These are phyloP conservation scores for Globisporangium uncinulatum DNA, from an alignment of 352 stramenopile genomes.

Conservation along the genomic window DNA sequence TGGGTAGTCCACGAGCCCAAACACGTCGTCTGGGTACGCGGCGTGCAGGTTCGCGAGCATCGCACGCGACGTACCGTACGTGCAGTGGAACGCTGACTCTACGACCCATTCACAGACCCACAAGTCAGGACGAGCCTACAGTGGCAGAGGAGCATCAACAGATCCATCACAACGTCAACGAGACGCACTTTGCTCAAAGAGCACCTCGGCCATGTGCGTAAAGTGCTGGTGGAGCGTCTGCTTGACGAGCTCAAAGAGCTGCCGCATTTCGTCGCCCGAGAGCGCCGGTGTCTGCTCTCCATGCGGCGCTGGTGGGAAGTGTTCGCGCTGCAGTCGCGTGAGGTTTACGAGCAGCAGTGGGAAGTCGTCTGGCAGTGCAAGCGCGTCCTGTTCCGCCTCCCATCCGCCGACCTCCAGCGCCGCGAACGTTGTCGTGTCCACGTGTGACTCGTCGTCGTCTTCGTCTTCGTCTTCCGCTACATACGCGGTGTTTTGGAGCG, in stretches of 20 bases:
- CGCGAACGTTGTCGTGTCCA: neutral
- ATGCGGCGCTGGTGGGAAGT: constrained; percentile 28
- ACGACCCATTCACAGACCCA: neutral
- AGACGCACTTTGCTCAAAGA: constrained; percentile 62
- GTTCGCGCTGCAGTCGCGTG: constrained; percentile 42
- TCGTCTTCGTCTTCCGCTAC: neutral
- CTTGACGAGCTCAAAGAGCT: constrained; percentile 45
- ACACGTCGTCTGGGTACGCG: constrained; percentile 49
- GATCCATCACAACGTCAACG: neutral
- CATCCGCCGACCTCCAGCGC: constrained; percentile 25
- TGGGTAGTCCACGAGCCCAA: constrained; percentile 75
- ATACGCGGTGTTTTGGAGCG: neutral
- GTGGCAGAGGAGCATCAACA: too few species aligned
- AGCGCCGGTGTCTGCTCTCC: neutral
- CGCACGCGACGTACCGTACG: constrained; percentile 44
- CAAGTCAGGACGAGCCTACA: neutral
- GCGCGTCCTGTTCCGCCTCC: constrained; percentile 23
- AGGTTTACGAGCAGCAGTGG: constrained; percentile 65
- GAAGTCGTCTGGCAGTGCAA: constrained; percentile 60
- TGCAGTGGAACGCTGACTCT: constrained; percentile 67
- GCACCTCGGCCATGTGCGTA: constrained; percentile 47
- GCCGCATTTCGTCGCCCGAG: constrained; percentile 18
- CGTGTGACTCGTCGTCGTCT: neutral
- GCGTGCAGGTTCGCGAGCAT: constrained; percentile 45
- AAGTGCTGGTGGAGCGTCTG: constrained; percentile 49